phyloP scores from a whole-genome alignment of 352 stramenopile genomes.

The Aphanomyces invadans region DNA sequence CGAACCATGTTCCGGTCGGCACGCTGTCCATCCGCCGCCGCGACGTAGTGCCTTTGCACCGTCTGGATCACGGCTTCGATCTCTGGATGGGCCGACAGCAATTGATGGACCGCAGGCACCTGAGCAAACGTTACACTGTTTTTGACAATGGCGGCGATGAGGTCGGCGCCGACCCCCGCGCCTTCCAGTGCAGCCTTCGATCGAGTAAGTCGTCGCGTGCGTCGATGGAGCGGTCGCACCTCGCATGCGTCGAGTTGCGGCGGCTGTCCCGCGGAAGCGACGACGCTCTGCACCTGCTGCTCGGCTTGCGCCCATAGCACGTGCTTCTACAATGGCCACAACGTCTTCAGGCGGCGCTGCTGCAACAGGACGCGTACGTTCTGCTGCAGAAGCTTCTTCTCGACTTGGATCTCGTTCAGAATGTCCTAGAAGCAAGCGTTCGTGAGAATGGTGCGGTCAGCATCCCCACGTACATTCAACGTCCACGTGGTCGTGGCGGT shows the following conservation, averaged over 20 bases:
- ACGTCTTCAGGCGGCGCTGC: too few relatives aligned
- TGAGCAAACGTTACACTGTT: background rate
- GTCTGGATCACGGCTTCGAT: background rate
- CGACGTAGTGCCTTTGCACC: too few relatives aligned
- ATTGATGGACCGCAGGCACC: background rate
- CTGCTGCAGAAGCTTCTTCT: background rate
- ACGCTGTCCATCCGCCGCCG: too few relatives aligned
- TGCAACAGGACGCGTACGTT: too few relatives aligned
- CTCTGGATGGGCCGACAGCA: background rate
- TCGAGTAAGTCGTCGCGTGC: too few relatives aligned
- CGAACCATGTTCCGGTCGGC: too few relatives aligned
- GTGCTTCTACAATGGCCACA: constrained; percentile 9
- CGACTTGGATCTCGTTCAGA: constrained; percentile 10
- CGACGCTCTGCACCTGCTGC: background rate
- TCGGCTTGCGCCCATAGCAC: background rate
- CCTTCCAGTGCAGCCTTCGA: background rate
- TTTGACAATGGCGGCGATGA: background rate
- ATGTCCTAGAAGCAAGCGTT: constrained; percentile 8
- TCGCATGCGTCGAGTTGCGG: too few relatives aligned
- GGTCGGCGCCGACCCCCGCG: background rate
- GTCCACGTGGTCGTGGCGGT: background rate
- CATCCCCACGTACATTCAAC: background rate
- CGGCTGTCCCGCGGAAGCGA: background rate
- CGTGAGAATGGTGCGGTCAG: background rate
- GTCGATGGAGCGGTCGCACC: too few relatives aligned